Evolutionary conservation across 1,284 basidiomycete genomes (phyloP), one percentile per base, ranked within the genome.

Genomic region (Ganoderma sinense): DNA sequence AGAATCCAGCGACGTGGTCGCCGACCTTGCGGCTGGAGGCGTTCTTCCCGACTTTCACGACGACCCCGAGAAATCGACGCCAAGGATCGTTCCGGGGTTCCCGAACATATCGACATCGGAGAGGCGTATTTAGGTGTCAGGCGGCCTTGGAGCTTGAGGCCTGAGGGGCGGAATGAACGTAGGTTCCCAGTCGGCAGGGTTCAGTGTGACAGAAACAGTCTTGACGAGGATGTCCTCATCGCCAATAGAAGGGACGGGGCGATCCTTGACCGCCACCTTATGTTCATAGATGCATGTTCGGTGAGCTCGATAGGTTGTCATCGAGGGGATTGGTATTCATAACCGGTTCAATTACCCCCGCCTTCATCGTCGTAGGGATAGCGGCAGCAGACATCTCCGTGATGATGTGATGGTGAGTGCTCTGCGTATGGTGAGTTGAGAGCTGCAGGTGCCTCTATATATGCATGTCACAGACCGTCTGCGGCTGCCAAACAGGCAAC

Each of bases 101-200:
- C 69, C 69, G 36, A 45, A 23, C 23, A 16, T 41, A 60, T 74
- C 66, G 48, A 77, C 65, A 59, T 71, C 75, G 75, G 39, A 33
- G 33, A 7, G 33, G 33, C 33, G 33, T 33, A 7, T 33, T 3
- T 4, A 7, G 7, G 4, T 33, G 33, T 33, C 33, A 33, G 7
- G 33, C 7, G 8, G 29, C 10, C 31, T 29, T 20, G 13, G 4
- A 6, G 10, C 43, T 1, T 8, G 4, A 33, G 33, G 33, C 33
- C 7, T 3, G 33, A 33, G 7, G 11, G 36, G 20, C 18, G 8
- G 20, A 11, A 39, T 26, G 29, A 29, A 70, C 77, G 31, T 53
- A 79, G 76, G 73, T 43, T 78, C 74, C 73, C 75, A 79, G 61
- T 79, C 78, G 18, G 78, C 77, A 3, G 78, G 78, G 64, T 79